Base-by-base conservation (phyloP, 2,329 filamentous ascomycete genomes). In the Aureobasidium sp. region DNA sequence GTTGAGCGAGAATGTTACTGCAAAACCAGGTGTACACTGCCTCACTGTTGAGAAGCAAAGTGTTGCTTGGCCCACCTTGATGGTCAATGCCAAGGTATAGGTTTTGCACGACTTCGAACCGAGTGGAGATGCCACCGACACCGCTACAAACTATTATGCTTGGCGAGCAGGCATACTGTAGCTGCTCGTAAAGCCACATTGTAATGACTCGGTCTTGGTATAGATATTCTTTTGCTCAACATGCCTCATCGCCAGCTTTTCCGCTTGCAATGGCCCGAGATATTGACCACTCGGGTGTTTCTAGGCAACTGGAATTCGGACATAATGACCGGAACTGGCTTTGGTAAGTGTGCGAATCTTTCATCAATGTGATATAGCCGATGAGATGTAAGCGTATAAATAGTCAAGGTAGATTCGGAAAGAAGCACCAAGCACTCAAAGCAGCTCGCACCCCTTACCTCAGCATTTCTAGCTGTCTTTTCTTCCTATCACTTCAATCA, bases 31-130 rank as follows among this genome's bases (percentile, higher is more conserved):
- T 3, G 1, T 23, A 44, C 42, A 47, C 55, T 48, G 42, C 42
- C 42, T 58, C 55, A 46, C 34, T 47, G 41, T 57, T 36, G 20
- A 37, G 42, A 29, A 48, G 32, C 55, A 47, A 58, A 58, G 39
- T 47, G 23, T 13, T 47, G 44, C 57, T 60, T 60, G 57, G 57
- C 57, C 20, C 9, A 60, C 57, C 57, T 60, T 60, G 57, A 60
- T 60, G 57, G 57, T 6, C 46, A 58, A 39, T 34, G 57, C 57
- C 57, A 60, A 60, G 57, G 46, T 51, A 60, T 60, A 8, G 15
- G 13, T 51, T 42, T 60, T 42, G 12, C 8, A 34, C 26, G 34
- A 41, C 57, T 15, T 29, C 20, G 10, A 42, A 5, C 20, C 7
- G 37, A 15, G 37, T 36, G n/a, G 26, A 20, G 23, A 55, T 3